Conservation (phyloP, 1,139 yeast species). For the Wickerhamiella pararugosa region DNA sequence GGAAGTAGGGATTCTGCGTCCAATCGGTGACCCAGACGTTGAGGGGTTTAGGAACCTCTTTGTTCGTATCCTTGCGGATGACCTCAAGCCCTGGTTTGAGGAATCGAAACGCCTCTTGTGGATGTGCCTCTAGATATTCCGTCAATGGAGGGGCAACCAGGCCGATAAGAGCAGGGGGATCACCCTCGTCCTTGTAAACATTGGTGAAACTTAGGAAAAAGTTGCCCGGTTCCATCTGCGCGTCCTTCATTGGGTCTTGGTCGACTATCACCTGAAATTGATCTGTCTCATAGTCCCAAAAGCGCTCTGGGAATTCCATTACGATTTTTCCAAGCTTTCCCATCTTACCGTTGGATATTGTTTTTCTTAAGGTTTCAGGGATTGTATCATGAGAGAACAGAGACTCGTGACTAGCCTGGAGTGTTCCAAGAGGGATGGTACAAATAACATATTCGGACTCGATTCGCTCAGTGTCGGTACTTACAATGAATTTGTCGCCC, state of each 20-base stretch:
- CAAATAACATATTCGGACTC: slow-evolving; percentile 43
- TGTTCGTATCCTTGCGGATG: slow-evolving; percentile 13
- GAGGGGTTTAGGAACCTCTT: slow-evolving; percentile 32
- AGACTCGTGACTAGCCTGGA: slow-evolving; percentile 23
- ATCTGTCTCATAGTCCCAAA: slow-evolving; percentile 35
- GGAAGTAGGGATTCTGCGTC: slow-evolving; percentile 52
- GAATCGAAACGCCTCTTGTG: slow-evolving; percentile 30
- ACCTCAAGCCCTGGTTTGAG: slow-evolving; percentile 30
- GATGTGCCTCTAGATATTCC: slow-evolving; percentile 31
- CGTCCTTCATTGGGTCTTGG: background rate
- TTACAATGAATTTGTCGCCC: background rate
- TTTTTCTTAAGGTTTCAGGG: slow-evolving; percentile 32
- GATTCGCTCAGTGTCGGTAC: slow-evolving; percentile 8
- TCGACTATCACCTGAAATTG: slow-evolving; percentile 7
- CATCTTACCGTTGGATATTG: slow-evolving; percentile 41
- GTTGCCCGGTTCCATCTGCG: slow-evolving; percentile 8
- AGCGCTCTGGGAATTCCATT: slow-evolving; percentile 49
- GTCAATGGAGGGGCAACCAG: slow-evolving; percentile 63
- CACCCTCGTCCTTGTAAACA: slow-evolving; percentile 2
- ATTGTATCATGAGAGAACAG: slow-evolving; percentile 30
- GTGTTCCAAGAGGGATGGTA: slow-evolving; percentile 60
- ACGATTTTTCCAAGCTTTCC: slow-evolving; percentile 68
- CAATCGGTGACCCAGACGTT: slow-evolving; percentile 46
- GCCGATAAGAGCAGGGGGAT: slow-evolving; percentile 37
- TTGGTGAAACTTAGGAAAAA: slow-evolving; percentile 6